Conservation (phyloP, 208 protist species). For the Crithidia brevicula region DNA sequence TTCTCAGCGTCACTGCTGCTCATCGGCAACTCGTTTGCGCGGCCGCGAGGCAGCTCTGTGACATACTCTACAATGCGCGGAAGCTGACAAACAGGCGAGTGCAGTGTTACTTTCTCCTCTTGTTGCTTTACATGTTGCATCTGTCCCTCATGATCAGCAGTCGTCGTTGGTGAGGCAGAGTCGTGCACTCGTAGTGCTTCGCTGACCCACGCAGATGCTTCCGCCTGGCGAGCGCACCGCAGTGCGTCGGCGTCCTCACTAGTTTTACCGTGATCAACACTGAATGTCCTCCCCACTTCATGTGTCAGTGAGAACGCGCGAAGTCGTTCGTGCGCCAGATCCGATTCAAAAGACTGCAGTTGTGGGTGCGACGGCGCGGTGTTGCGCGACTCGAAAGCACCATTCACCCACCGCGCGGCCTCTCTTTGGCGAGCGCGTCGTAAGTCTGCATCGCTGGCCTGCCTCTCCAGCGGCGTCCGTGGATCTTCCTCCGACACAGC, state of each 20-base stretch:
- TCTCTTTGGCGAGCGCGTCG: neutral
- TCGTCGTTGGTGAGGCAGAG: no score
- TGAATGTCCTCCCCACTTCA: neutral
- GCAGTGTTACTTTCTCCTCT: neutral
- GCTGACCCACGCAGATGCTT: neutral
- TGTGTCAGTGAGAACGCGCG: neutral
- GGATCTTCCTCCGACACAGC: neutral
- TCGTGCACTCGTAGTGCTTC: neutral
- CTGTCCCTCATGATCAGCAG: neutral
- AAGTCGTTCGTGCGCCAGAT: no score
- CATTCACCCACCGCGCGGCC: neutral
- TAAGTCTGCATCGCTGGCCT: neutral
- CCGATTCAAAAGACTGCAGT: no score
- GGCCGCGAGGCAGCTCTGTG: neutral
- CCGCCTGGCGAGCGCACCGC: neutral
- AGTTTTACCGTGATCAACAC: no score
- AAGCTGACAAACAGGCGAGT: neutral
- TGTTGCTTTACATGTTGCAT: neutral
- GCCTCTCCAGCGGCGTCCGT: neutral
- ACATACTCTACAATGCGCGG: neutral
- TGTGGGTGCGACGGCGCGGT: no score
- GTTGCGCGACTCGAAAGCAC: neutral
- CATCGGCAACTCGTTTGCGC: neutral
- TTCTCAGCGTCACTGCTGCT: neutral
- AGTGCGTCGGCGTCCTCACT: neutral